Evolutionary conservation across 2,329 filamentous ascomycete genomes (phyloP), one percentile per base, ranked within the genome.

Genomic region (Coniosporium tulheliwenetii): DNA sequence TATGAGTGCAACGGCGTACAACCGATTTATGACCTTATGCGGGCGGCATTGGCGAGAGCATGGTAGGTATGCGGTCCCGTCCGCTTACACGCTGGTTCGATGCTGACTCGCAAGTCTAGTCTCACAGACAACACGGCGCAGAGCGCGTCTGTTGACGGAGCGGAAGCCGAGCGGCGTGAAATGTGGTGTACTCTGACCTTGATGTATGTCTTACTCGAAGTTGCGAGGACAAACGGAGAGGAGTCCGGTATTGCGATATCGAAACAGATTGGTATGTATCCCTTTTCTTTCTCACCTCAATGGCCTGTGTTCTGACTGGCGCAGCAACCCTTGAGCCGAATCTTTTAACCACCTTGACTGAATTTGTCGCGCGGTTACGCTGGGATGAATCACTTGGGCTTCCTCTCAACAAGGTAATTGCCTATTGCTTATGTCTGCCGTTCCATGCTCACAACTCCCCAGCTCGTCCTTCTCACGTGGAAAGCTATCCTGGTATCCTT

Each of bases 401-500:
- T 65, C 81, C 67, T 15, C 59, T 61, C 48, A 55, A 46, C 13
- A 64, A 62, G 43, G 43, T 39, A 26, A 40, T 19, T 16, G 9
- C 19, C n/a, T 12, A 29, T 29, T 26, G 8, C 16, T 5, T 10
- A 15, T 8, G 3, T 5, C 7, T 2, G 3, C 8, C 19, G 5
- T 19, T 12, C 10, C n/a, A 12, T 31, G 36, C 50, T 60, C 36
- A 63, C 43, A 30, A 26, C 8, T 10, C 8, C 12, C 7, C 51
- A 81, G 71, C 74, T 91, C 34, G 77, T 93, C 41, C 66, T 95
- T 7, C 66, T 96, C 1, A 75, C 93, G 38, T 96, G 91, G 89
- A 98, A 98, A 63, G 79, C 84, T 0, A 75, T 94, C 8, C 66
- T 96, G 12, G 71, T 96, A 2, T 72, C 82, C 1, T 91, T 96